Conservation (phyloP, 192 early-diverging fungal species). For the Funneliformis geosporum region DNA sequence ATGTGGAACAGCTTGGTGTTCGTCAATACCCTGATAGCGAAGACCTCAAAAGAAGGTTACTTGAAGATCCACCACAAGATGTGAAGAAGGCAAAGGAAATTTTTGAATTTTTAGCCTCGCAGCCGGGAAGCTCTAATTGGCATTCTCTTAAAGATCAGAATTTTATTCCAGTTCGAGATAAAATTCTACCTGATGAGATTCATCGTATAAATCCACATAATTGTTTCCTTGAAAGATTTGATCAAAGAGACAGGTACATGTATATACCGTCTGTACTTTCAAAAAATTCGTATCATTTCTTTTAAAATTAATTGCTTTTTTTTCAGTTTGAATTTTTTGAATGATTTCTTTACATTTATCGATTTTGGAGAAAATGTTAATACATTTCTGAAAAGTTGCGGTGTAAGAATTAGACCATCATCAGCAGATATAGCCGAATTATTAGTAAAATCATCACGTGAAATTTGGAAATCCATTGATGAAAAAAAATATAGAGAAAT, state of each 20-base stretch:
- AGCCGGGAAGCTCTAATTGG: slow-evolving; percentile 70
- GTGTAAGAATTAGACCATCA: slow-evolving; percentile 79
- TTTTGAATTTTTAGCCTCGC: slow-evolving; percentile 69
- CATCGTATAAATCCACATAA: not conserved
- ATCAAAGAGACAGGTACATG: no score
- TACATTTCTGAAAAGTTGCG: slow-evolving; percentile 77
- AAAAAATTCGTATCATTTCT: slow-evolving; percentile 29
- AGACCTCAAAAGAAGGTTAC: slow-evolving; percentile 43
- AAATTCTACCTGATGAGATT: not conserved
- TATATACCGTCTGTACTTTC: no score
- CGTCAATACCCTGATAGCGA: slow-evolving; percentile 53
- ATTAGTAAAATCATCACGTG: slow-evolving; percentile 58
- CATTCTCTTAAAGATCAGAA: slow-evolving; percentile 40
- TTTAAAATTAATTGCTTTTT: slow-evolving; percentile 50
- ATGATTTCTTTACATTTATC: slow-evolving; percentile 56
- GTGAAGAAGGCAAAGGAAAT: slow-evolving; percentile 49
- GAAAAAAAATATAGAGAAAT: slow-evolving; percentile 70
- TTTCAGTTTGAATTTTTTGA: slow-evolving; percentile 37
- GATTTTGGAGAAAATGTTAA: slow-evolving; percentile 77
- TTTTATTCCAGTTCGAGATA: slow-evolving; percentile 64
- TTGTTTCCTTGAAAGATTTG: not conserved
- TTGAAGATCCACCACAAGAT: slow-evolving; percentile 32
- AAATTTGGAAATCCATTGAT: slow-evolving; percentile 58
- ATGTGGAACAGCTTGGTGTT: slow-evolving; percentile 68
- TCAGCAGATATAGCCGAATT: slow-evolving; percentile 67